Percentiles rank a stretch among this genome's conserved stretches.
These are phyloP conservation scores for Porogramme epimiltina DNA, from an alignment of 1,284 basidiomycete species.

Conservation along the genomic window DNA sequence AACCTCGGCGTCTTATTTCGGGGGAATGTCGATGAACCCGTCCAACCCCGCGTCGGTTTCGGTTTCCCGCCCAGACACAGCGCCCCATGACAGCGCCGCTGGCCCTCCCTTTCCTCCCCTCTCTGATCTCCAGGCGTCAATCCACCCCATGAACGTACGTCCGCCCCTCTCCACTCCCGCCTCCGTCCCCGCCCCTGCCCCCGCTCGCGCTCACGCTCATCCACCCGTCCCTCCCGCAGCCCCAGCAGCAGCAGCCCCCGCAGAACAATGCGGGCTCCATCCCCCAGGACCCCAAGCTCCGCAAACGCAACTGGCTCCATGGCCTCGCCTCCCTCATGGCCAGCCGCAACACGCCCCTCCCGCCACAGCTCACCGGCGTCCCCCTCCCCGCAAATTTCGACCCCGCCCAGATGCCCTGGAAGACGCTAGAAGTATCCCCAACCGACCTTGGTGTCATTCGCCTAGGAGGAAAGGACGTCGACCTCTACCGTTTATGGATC, in stretches of 20 bases:
- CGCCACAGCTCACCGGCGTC: slow-evolving; percentile 64
- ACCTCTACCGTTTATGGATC: slow-evolving; percentile 72
- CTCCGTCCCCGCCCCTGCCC: slow-evolving; percentile 11
- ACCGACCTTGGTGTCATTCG: slow-evolving; percentile 61
- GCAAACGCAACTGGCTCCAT: slow-evolving; percentile 58
- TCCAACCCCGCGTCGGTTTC: no score
- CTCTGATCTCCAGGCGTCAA: slow-evolving; percentile 21
- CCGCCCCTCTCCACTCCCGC: slow-evolving; percentile 9
- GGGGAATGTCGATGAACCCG: slow-evolving; percentile 54
- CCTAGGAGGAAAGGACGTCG: slow-evolving; percentile 78
- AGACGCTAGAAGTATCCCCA: slow-evolving; percentile 56
- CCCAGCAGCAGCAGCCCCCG: slow-evolving; percentile 19
- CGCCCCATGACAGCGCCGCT: slow-evolving; percentile 26
- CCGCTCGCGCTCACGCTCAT: slow-evolving; percentile 14
- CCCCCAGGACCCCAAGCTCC: slow-evolving; percentile 40
- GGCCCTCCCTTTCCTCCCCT: slow-evolving; percentile 31
- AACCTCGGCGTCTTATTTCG: slow-evolving; percentile 69
- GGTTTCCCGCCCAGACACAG: slow-evolving; percentile 28
- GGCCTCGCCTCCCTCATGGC: slow-evolving; percentile 60
- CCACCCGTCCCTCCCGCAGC: slow-evolving; percentile 21
- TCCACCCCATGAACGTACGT: slow-evolving; percentile 26
- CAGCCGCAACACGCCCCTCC: slow-evolving; percentile 58
- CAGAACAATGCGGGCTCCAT: slow-evolving; percentile 21
- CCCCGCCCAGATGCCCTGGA: slow-evolving; percentile 60
- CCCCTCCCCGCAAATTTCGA: slow-evolving; percentile 58